phyloP scores from a whole-genome alignment of 2,329 filamentous ascomycete genomes.

The Colletotrichum graminicola region DNA sequence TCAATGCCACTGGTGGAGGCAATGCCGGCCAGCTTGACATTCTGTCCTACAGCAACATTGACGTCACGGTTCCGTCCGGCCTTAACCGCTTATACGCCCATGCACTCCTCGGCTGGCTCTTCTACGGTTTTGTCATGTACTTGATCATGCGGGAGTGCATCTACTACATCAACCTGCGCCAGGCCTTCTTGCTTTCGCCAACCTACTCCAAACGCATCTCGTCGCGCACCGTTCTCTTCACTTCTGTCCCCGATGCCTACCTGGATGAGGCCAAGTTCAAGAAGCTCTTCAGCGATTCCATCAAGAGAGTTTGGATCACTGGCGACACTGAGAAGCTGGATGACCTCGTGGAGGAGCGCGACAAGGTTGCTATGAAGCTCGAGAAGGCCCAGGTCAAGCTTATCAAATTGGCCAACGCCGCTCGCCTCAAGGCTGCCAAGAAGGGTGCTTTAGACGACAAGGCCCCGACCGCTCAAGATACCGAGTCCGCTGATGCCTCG shows the following conservation, averaged over 20 bases:
- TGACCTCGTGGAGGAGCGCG: slow-evolving; percentile 83
- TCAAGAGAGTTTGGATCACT: slow-evolving; percentile 87
- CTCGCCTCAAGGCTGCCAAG: slow-evolving; percentile 76
- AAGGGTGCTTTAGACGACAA: slow-evolving; percentile 63
- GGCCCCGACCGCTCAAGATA: slow-evolving; percentile 65
- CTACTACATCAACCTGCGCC: slow-evolving; percentile 91
- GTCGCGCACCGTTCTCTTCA: slow-evolving; percentile 89
- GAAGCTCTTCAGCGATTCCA: slow-evolving; percentile 83
- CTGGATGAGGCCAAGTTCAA: slow-evolving; percentile 82
- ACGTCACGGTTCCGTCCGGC: slow-evolving; percentile 59
- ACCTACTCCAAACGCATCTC: slow-evolving; percentile 88
- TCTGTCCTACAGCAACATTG: slow-evolving; percentile 83
- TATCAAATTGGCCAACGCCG: slow-evolving; percentile 81
- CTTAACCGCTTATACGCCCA: slow-evolving; percentile 84
- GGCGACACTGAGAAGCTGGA: slow-evolving; percentile 82
- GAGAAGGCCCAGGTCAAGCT: slow-evolving; percentile 90
- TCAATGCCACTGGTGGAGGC: slow-evolving; percentile 86
- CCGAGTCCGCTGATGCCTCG: slow-evolving; percentile 74
- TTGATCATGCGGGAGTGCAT: slow-evolving; percentile 89
- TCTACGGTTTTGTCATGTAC: slow-evolving; percentile 89
- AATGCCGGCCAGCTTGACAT: slow-evolving; percentile 76
- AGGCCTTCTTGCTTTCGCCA: slow-evolving; percentile 90
- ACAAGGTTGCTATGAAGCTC: slow-evolving; percentile 83
- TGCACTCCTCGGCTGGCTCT: slow-evolving; percentile 83
- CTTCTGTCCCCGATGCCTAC: slow-evolving; percentile 83